Evolutionary conservation across 768 basidiomycete species (phyloP).

Genomic region (Coprinopsis cinerea): DNA sequence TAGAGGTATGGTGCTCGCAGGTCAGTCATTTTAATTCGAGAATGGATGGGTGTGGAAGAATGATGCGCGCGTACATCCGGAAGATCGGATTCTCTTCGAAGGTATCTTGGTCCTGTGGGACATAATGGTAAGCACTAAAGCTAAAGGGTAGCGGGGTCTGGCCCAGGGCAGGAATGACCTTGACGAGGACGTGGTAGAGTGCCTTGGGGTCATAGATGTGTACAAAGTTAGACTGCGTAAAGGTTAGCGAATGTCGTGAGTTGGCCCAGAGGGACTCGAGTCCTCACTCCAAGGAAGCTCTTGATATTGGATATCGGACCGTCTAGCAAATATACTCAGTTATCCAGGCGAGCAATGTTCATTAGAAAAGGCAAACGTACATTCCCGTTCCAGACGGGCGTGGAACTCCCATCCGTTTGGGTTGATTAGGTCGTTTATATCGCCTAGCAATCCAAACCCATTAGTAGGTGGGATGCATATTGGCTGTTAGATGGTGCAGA

Average conservation of each 20-base stretch:
- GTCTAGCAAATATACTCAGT: slow-evolving; percentile 15
- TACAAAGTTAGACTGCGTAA: slow-evolving; percentile 16
- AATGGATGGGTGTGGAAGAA: slow-evolving; percentile 9
- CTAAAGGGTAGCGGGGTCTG: slow-evolving; percentile 3
- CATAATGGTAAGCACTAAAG: neutral
- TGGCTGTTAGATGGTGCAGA: neutral
- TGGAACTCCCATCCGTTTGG: neutral
- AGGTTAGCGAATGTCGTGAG: neutral
- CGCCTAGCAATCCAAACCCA: neutral
- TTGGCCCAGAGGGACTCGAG: neutral
- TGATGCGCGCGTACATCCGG: slow-evolving; percentile 4
- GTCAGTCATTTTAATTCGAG: slow-evolving; percentile 12
- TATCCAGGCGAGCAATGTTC: neutral
- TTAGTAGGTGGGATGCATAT: neutral
- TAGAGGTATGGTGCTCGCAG: slow-evolving; percentile 3
- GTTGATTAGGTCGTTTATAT: neutral
- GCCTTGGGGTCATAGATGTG: slow-evolving; percentile 41
- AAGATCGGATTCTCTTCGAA: slow-evolving; percentile 15
- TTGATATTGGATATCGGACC: slow-evolving; percentile 27
- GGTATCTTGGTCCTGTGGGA: slow-evolving; percentile 24
- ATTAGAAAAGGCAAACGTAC: neutral
- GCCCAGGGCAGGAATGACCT: too few relatives aligned
- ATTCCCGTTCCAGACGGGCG: neutral
- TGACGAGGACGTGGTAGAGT: slow-evolving; percentile 39
- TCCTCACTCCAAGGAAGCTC: slow-evolving; percentile 29